A percentile compares a stretch with the other conserved stretches of the same genome.
Conservation (phyloP, 2,329 filamentous ascomycete species). For the Dothistroma pini region DNA sequence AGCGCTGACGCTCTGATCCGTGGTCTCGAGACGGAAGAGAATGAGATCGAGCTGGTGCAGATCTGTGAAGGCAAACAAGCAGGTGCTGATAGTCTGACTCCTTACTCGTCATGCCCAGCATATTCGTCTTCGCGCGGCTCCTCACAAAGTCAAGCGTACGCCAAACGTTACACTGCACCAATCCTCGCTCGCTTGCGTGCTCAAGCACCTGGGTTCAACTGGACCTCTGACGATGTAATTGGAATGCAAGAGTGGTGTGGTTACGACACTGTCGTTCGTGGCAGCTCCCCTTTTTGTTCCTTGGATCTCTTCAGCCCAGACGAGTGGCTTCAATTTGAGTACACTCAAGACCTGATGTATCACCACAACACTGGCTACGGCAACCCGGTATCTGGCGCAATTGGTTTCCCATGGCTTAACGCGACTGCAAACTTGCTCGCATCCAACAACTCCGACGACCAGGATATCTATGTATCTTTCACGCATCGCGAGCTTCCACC, state of each 20-base stretch:
- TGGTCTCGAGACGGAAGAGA: constrained; percentile 52
- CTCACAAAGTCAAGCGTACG: constrained; percentile 43
- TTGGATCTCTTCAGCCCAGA: constrained; percentile 57
- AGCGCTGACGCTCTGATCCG: constrained; percentile 57
- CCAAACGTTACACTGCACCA: constrained; percentile 55
- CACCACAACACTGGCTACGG: constrained; percentile 68
- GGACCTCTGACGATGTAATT: constrained; percentile 59
- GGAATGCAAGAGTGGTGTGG: constrained; percentile 68
- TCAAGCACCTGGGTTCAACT: constrained; percentile 57
- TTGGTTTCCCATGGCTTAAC: constrained; percentile 66
- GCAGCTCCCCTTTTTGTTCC: constrained; percentile 60
- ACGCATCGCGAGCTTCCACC: constrained; percentile 67
- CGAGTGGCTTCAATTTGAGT: constrained; percentile 63
- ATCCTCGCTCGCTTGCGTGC: constrained; percentile 57
- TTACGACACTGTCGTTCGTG: constrained; percentile 66
- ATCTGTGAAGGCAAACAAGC: constrained; percentile 56
- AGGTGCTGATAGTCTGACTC: constrained; percentile 60
- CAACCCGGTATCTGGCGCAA: constrained; percentile 52
- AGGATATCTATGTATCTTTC: constrained; percentile 65
- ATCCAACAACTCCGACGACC: constrained; percentile 39
- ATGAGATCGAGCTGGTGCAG: constrained; percentile 53
- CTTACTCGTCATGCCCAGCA: constrained; percentile 61
- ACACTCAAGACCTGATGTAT: constrained; percentile 65
- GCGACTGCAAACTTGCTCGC: constrained; percentile 54
- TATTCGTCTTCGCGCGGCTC: constrained; percentile 58